Evolutionary conservation across 176 grass and related monocot species (phyloP).

Genomic region (Oryza rufipogon): DNA sequence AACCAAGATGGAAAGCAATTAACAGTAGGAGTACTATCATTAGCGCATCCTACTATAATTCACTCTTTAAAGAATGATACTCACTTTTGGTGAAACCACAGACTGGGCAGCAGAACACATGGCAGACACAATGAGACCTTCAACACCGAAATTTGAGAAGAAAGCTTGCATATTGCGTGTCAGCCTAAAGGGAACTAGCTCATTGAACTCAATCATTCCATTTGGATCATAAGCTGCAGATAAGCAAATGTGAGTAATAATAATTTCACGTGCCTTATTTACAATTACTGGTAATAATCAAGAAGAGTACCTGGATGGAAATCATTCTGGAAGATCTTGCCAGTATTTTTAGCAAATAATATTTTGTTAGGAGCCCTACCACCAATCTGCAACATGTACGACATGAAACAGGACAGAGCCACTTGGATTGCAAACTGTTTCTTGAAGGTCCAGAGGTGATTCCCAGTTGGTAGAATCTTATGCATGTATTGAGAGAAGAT

Average conservation of each 20-base stretch:
- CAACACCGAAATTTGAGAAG: conserved; percentile 97
- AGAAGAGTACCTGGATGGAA: conserved; percentile 89
- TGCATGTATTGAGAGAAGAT: conserved; percentile 99
- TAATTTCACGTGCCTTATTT: background rate
- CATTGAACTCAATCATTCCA: conserved; percentile 96
- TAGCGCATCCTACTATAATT: conserved; percentile 14
- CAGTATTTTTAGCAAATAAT: conserved; percentile 97
- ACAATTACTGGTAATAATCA: background rate
- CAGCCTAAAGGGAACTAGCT: conserved; percentile 96
- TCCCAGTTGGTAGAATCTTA: conserved; percentile 94
- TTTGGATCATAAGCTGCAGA: conserved; percentile 92
- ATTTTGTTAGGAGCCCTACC: conserved; percentile 99
- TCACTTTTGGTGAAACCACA: conserved; percentile 90
- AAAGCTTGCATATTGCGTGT: conserved; percentile 98
- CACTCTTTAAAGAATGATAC: conserved; percentile 23
- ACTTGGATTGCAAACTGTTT: conserved; percentile 97
- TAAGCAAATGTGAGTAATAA: conserved; percentile 38
- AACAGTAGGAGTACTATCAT: background rate
- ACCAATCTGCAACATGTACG: conserved; percentile 97
- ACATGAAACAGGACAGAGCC: conserved; percentile 97
- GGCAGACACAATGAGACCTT: conserved; percentile 92
- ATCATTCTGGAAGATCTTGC: conserved; percentile 96
- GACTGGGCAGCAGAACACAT: conserved; percentile 97
- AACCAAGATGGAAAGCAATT: background rate
- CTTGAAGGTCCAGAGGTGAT: conserved; percentile 97